Base-by-base conservation (phyloP, 805 yeast species). In the Brettanomyces nanus region DNA sequence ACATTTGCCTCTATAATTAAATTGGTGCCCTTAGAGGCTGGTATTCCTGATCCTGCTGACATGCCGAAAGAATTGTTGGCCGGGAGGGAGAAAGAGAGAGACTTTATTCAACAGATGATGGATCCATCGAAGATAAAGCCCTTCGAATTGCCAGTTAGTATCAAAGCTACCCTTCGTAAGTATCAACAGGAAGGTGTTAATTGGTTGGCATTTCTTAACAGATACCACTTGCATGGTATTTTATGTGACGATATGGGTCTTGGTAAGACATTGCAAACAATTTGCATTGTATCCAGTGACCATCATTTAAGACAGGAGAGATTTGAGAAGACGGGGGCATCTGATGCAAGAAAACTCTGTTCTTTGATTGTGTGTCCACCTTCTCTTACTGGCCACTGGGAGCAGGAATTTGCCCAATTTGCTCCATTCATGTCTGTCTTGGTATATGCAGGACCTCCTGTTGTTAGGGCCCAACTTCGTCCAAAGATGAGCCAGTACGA, bases 191-290 rank as follows among this genome's bases (percentile, higher is more conserved):
- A 92, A 43, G 99, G 99, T 60, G 94, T 92, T 28, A 92, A 90
- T 57, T 92, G 99, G 99, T 68, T 92, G 38, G 95, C 95, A 6
- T 92, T 92, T 54, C 70, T 92, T 52, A 92, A 92, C 63, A 85
- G 85, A 52, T 92, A 92, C 56, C 95, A 90, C 58, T 66, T 92
- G 37, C 99, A 92, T 63, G 99, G 99, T 38, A 90, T 92, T 52
- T 67, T 92, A 35, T 92, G 98, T 75, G 99, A 92, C 58, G 99
- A 92, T 76, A 92, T 92, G 99, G 99, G 99, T 5, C 69, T 92
- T 22, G 99, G 99, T 37, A 92, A 92, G 58, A 92, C 99, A 0
- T 68, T 92, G 43, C 99, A 92, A 61, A 89, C 98, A 0, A 89
- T 92, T 53, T 92, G 98, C 62, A 90, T 94, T 47, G 87, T 92